Evolutionary conservation across 225 moss, liverwort and hornwort genomes (phyloP).

Genomic region (Pleurozium schreberi): DNA sequence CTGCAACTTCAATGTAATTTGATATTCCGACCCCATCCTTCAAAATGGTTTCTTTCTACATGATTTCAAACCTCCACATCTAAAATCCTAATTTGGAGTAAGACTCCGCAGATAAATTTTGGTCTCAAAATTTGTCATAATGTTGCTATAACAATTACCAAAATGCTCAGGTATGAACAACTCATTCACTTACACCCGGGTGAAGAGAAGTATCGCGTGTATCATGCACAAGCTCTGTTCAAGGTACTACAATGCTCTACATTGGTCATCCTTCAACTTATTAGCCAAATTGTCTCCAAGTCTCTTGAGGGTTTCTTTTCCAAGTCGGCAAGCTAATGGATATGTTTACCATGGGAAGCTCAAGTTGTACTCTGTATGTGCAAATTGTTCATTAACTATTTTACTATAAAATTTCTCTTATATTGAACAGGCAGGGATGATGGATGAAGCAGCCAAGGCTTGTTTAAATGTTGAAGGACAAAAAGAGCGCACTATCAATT

Average conservation of each 20-base stretch:
- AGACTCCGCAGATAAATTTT: neutral
- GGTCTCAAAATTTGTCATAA: neutral
- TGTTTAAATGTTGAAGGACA: constrained; percentile 34
- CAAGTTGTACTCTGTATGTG: neutral
- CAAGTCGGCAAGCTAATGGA: neutral
- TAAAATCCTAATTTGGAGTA: neutral
- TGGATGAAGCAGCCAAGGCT: constrained; percentile 47
- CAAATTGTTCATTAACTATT: neutral
- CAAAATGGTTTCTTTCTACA: neutral
- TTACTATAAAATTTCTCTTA: neutral
- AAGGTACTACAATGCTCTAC: constrained; percentile 29
- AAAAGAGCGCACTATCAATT: constrained; percentile 21
- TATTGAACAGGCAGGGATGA: constrained; percentile 46
- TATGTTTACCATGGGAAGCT: neutral
- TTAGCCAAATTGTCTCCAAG: neutral
- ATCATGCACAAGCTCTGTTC: constrained; percentile 68
- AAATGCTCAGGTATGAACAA: constrained; percentile 40
- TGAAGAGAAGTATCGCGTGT: constrained; percentile 43
- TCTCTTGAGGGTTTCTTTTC: too few species aligned
- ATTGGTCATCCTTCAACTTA: neutral
- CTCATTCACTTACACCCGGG: constrained; percentile 22
- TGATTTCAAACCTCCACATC: neutral
- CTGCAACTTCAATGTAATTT: constrained; percentile 54
- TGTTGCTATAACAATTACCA: neutral
- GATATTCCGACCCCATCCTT: neutral